Evolutionary conservation across 805 yeast genomes (phyloP).

Genomic region (Candida maris): DNA sequence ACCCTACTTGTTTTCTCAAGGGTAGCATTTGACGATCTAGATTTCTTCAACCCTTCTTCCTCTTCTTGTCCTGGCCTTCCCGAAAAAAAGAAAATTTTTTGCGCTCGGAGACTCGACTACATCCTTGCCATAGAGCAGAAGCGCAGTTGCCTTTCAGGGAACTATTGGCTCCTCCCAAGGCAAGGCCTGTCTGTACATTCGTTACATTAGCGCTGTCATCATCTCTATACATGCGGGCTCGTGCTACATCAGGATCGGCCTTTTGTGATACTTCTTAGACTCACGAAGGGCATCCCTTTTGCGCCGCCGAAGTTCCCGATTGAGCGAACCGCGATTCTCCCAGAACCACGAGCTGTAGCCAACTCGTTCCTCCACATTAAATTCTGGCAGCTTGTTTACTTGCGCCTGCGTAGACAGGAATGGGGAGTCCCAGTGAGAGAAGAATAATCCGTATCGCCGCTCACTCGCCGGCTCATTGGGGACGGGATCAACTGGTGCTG

Average conservation of each 20-base stretch:
- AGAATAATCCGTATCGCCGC: constrained; percentile 76
- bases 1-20: too few species aligned
- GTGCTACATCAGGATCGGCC: too few species aligned
- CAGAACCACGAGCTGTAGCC: constrained; percentile 77
- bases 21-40: too few species aligned
- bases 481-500: constrained; percentile 15
- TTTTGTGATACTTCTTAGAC: constrained; percentile 34
- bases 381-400: constrained; percentile 51
- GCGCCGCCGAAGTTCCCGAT: constrained; percentile 68
- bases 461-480: constrained; percentile 16
- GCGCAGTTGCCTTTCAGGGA: too few species aligned
- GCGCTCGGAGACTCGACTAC: too few species aligned
- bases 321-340: constrained; percentile 77
- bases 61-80: too few species aligned
- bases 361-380: constrained; percentile 29
- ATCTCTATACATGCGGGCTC: too few species aligned
- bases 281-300: constrained; percentile 70
- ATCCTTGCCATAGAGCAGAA: too few species aligned
- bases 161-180: too few species aligned
- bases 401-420: constrained; percentile 84
- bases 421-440: constrained; percentile 82
- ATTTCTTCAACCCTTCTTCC: too few species aligned
- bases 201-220: constrained; percentile 8
- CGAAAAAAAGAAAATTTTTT: too few species aligned
- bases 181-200: too few species aligned